phyloP scores from a whole-genome alignment of 805 yeast genomes.

The Saccharomycopsis olivae region DNA sequence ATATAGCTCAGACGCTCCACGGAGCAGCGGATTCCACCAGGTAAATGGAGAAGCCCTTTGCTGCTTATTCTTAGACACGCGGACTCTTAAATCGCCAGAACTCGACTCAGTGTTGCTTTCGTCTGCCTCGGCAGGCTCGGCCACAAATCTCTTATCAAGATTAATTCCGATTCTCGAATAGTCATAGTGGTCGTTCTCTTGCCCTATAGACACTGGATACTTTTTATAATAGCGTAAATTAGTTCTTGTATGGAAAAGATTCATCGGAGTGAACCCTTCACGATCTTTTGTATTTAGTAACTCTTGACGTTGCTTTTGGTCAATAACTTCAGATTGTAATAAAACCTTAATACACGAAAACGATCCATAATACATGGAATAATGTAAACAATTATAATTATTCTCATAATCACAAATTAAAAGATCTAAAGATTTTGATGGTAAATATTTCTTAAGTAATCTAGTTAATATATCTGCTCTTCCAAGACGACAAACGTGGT shows the following conservation, averaged over 20 bases:
- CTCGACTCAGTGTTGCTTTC: too few species aligned
- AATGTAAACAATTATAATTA: slow-evolving; percentile 76
- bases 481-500: slow-evolving; percentile 41
- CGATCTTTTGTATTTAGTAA: slow-evolving; percentile 54
- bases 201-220: slow-evolving; percentile 30
- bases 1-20: slow-evolving; percentile 51
- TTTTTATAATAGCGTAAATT: slow-evolving; percentile 34
- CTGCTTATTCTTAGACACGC: too few species aligned
- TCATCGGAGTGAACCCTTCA: slow-evolving; percentile 63
- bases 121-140: too few species aligned
- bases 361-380: slow-evolving; percentile 49
- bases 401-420: slow-evolving; percentile 54
- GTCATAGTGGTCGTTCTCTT: background rate
- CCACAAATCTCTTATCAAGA: slow-evolving; percentile 2
- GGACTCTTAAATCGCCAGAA: too few species aligned
- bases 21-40: slow-evolving; percentile 31
- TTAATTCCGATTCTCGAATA: slow-evolving; percentile 2
- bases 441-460: slow-evolving; percentile 35
- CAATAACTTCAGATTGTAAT: slow-evolving; percentile 24
- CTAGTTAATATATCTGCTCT: slow-evolving; percentile 35
- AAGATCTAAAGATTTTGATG: slow-evolving; percentile 26
- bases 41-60: background rate
- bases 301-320: slow-evolving; percentile 21
- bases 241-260: slow-evolving; percentile 37
- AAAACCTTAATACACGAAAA: slow-evolving; percentile 41